A percentile compares a stretch with the other conserved stretches of the same genome.
Evolutionary conservation across 352 stramenopile species (phyloP).

Genomic region (Pythium brachiatum): DNA sequence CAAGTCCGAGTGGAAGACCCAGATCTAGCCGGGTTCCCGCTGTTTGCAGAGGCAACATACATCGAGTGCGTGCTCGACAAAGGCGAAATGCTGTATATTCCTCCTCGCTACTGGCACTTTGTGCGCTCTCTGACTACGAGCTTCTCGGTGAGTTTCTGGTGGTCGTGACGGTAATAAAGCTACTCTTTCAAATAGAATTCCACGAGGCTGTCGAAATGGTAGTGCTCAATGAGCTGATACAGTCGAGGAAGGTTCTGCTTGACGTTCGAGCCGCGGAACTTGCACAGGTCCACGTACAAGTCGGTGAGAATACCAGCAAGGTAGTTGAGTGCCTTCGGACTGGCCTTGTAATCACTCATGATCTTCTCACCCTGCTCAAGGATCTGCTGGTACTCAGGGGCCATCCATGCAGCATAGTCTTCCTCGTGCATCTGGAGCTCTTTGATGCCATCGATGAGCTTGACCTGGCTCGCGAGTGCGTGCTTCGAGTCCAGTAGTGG

Average conservation of each 20-base stretch:
- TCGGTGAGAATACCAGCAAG: constrained; percentile 78
- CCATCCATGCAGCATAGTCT: constrained; percentile 69
- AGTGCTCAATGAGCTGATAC: constrained; percentile 80
- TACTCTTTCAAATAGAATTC: constrained; percentile 61
- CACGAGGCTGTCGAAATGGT: constrained; percentile 73
- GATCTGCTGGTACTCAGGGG: constrained; percentile 79
- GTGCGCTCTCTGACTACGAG: constrained; percentile 76
- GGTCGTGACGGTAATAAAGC: constrained; percentile 26
- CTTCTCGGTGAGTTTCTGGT: constrained; percentile 87
- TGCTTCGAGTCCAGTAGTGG: constrained; percentile 70
- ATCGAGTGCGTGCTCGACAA: constrained; percentile 66
- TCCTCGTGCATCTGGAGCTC: constrained; percentile 82
- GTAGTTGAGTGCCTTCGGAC: constrained; percentile 72
- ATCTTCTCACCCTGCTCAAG: constrained; percentile 65
- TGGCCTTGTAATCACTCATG: constrained; percentile 66
- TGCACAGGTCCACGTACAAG: constrained; percentile 83
- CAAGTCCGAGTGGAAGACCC: constrained; percentile 63
- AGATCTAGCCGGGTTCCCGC: constrained; percentile 49
- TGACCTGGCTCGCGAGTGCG: constrained; percentile 66
- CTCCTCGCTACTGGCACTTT: constrained; percentile 87
- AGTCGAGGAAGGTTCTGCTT: constrained; percentile 70
- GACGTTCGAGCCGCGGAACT: constrained; percentile 76
- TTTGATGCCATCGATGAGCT: constrained; percentile 83
- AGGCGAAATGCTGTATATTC: constrained; percentile 88
- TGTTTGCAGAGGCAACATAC: constrained; percentile 48